Evolutionary conservation across 768 basidiomycete genomes (phyloP), one percentile per base, ranked within the genome.

Genomic region (Trametes coccinea): DNA sequence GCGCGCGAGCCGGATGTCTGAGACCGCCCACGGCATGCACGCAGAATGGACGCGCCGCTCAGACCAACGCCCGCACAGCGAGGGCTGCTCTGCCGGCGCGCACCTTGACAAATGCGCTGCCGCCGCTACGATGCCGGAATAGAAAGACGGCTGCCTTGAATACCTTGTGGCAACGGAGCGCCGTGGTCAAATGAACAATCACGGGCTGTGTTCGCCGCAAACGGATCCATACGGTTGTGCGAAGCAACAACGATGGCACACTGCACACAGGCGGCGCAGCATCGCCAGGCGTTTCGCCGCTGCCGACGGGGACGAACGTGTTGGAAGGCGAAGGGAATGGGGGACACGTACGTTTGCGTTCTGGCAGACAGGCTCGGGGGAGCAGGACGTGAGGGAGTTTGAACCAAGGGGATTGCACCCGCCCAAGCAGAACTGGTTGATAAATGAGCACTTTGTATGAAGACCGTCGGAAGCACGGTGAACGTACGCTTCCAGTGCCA

Each of bases 321-420:
- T 47, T 39, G 31, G 47, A 50, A 31, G 37, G 34, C 54, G 48
- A 66, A 47, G 43, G 55, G 14, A 34, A 17, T 22, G 34, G 22
- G 13, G 53, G 56, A 47, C 44, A 66, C 84, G 64, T 69, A 89
- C 86, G 33, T 78, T 84, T 22, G 78, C 78, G 68, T 78, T 82
- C 69, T 87, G 69, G 74, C 93, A 95, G 43, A 93, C 71, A 0
- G 93, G 92, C 47, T 80, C 81, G 1, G 91, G 90, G 50, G 70
- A 73, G 75, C 91, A 95, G 0, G 92, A 91, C 60, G 75, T 74
- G 41, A 88, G 73, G 3, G 81, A 71, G 67, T 85, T 68, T 5
- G 92, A 94, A 45, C 78, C 74, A 33, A 92, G 78, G 17, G 93
- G 91, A 69, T 94, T 85, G 77, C 93, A 95, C n/a, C 93, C 93